A percentile compares a stretch with the other conserved stretches of the same genome.
Conservation (phyloP, 345 rosid genomes). For the Raphanus raphanistrum region DNA sequence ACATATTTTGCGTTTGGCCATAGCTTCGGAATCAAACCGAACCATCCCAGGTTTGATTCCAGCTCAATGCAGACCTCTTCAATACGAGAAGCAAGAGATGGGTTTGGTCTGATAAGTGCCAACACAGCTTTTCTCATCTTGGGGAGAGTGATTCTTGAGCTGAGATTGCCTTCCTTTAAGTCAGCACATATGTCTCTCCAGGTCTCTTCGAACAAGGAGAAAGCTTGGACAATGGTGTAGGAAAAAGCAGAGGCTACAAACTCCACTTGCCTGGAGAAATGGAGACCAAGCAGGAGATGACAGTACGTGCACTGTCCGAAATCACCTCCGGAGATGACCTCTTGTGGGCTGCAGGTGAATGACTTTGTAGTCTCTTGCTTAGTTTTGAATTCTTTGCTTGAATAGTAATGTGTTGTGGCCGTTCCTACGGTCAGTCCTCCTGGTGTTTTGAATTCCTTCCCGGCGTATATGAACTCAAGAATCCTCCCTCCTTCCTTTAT, state of each 20-base stretch:
- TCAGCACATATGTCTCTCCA: slow-evolving; percentile 78
- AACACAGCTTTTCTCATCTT: slow-evolving; percentile 62
- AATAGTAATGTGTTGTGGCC: slow-evolving; percentile 84
- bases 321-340: slow-evolving; percentile 77
- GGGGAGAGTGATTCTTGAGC: slow-evolving; percentile 52
- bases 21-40: slow-evolving; percentile 54
- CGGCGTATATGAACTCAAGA: slow-evolving; percentile 85
- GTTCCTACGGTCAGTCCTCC: slow-evolving; percentile 81
- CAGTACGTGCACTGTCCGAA: slow-evolving; percentile 81
- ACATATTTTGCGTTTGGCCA: slow-evolving; percentile 94
- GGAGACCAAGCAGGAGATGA: slow-evolving; percentile 86
- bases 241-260: slow-evolving; percentile 85
- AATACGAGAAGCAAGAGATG: slow-evolving; percentile 51
- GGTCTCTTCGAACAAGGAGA: slow-evolving; percentile 61
- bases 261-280: slow-evolving; percentile 57
- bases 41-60: slow-evolving; percentile 51
- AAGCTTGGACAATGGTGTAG: slow-evolving; percentile 81
- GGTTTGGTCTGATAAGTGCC: slow-evolving; percentile 56
- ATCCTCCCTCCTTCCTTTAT: slow-evolving; percentile 78
- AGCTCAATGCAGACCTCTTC: slow-evolving; percentile 52
- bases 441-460: slow-evolving; percentile 69
- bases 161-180: slow-evolving; percentile 57
- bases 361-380: slow-evolving; percentile 72
- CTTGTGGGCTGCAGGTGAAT: slow-evolving; percentile 84
- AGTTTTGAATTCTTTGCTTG: slow-evolving; percentile 83